Evolutionary conservation across 352 stramenopile genomes (phyloP).

Genomic region (Blastocystis sp.): DNA sequence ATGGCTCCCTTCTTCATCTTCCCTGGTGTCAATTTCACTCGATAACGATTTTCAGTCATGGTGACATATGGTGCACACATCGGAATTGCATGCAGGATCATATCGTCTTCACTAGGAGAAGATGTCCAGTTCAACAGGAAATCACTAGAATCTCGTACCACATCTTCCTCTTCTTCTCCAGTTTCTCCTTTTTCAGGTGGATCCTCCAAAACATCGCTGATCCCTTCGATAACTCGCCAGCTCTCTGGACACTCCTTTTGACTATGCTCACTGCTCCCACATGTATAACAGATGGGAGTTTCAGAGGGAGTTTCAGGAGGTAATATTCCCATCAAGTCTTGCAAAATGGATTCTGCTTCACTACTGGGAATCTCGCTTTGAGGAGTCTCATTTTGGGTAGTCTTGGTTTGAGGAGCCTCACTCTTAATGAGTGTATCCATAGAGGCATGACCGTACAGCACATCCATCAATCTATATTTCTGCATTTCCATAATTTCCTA

Average conservation of each 20-base stretch:
- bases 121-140: slow-evolving; percentile 77
- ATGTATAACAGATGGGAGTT: slow-evolving; percentile 37
- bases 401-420: not conserved
- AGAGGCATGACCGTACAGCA: slow-evolving; percentile 16
- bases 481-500: not conserved
- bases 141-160: slow-evolving; percentile 69
- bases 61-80: slow-evolving; percentile 77
- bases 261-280: slow-evolving; percentile 37
- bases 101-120: slow-evolving; percentile 68
- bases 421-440: not conserved
- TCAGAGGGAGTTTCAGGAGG: not conserved
- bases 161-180: slow-evolving; percentile 52
- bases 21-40: slow-evolving; percentile 75
- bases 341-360: not conserved
- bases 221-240: slow-evolving; percentile 40
- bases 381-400: not conserved
- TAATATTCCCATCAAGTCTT: not conserved
- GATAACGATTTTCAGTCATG: slow-evolving; percentile 76
- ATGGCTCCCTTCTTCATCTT: slow-evolving; percentile 78
- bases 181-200: slow-evolving; percentile 41
- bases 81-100: slow-evolving; percentile 74
- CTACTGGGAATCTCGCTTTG: not conserved
- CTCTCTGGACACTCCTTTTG: slow-evolving; percentile 44
- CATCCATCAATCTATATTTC: not conserved
- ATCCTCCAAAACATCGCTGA: not conserved